Evolutionary conservation across 1,139 yeast genomes (phyloP).

Genomic region (Hemisphaericaspora xylofermentans): DNA sequence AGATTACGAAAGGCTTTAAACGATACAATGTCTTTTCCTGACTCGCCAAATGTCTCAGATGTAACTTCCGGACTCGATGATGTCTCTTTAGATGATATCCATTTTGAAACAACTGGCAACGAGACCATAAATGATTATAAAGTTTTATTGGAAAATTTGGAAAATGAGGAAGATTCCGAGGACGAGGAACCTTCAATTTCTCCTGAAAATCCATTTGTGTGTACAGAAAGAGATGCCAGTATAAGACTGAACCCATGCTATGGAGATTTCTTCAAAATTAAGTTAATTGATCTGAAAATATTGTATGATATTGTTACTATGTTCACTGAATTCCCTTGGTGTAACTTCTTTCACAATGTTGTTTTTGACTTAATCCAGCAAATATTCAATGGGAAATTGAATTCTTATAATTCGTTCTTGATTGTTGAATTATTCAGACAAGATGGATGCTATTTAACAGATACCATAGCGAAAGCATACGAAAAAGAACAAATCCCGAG

Average conservation of each 20-base stretch:
- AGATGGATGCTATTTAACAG: constrained; percentile 33
- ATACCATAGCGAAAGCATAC: constrained; percentile 34
- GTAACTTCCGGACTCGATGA: constrained; percentile 41
- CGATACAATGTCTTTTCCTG: constrained; percentile 23
- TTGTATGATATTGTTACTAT: constrained; percentile 34
- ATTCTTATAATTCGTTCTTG: constrained; percentile 47
- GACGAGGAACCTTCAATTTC: constrained; percentile 50
- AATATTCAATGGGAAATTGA: constrained; percentile 48
- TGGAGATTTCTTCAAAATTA: constrained; percentile 47
- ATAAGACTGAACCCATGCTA: constrained; percentile 40
- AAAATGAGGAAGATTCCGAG: constrained; percentile 39
- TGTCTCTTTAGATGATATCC: constrained; percentile 37
- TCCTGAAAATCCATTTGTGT: constrained; percentile 49
- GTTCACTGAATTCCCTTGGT: constrained; percentile 46
- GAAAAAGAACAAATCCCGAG: constrained; percentile 26
- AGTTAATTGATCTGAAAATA: constrained; percentile 41
- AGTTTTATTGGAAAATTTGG: constrained; percentile 20
- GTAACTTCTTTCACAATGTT: constrained; percentile 50
- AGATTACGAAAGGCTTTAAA: constrained; percentile 35
- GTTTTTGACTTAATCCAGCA: constrained; percentile 51
- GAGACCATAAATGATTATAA: constrained; percentile 10
- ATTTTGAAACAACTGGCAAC: constrained; percentile 14
- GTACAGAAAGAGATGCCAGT: constrained; percentile 31
- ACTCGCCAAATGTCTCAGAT: constrained; percentile 17
- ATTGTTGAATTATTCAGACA: constrained; percentile 42